phyloP scores from a whole-genome alignment of 768 basidiomycete genomes.

The Strobilomyces dryophilus region DNA sequence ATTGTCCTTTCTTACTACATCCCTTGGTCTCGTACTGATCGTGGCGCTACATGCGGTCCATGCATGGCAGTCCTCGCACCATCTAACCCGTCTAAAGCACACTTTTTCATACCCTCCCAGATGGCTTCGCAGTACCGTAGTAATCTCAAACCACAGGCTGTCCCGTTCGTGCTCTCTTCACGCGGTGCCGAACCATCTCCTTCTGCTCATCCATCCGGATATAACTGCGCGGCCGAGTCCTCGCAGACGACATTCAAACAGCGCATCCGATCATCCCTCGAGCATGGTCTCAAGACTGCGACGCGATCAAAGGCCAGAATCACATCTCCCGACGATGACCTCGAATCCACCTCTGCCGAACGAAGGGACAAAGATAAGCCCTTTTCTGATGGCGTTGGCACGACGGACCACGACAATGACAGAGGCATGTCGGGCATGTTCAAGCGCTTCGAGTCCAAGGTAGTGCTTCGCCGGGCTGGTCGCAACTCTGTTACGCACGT shows the following conservation, averaged over 20 bases:
- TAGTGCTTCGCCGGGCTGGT: slow-evolving; percentile 44
- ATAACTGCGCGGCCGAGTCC: slow-evolving; percentile 35
- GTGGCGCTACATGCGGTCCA: slow-evolving; percentile 29
- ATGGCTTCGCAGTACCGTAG: slow-evolving; percentile 42
- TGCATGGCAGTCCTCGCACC: slow-evolving; percentile 46
- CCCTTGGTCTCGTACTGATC: slow-evolving; percentile 11
- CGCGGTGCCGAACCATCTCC: slow-evolving; percentile 37
- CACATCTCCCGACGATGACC: slow-evolving; percentile 36
- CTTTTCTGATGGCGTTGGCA: slow-evolving; percentile 28
- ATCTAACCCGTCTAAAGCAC: slow-evolving; percentile 34
- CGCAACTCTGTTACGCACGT: slow-evolving; percentile 38
- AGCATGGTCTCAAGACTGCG: slow-evolving; percentile 61
- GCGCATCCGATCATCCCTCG: slow-evolving; percentile 62
- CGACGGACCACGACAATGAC: slow-evolving; percentile 32
- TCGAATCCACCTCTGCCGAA: slow-evolving; percentile 41
- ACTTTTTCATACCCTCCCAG: slow-evolving; percentile 42
- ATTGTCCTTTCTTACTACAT: slow-evolving; percentile 14
- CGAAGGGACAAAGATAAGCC: slow-evolving; percentile 40
- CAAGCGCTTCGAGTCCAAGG: slow-evolving; percentile 45
- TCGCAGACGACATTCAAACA: slow-evolving; percentile 50
- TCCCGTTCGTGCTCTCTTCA: slow-evolving; percentile 39
- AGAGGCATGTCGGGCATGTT: slow-evolving; percentile 46
- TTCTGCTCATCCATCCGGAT: slow-evolving; percentile 19
- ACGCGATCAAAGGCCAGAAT: slow-evolving; percentile 51
- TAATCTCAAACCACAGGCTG: slow-evolving; percentile 31